Evolutionary conservation across 345 rosid species (phyloP), one percentile per base, ranked within the genome.

Genomic region (Eucalyptus polyanthemos): DNA sequence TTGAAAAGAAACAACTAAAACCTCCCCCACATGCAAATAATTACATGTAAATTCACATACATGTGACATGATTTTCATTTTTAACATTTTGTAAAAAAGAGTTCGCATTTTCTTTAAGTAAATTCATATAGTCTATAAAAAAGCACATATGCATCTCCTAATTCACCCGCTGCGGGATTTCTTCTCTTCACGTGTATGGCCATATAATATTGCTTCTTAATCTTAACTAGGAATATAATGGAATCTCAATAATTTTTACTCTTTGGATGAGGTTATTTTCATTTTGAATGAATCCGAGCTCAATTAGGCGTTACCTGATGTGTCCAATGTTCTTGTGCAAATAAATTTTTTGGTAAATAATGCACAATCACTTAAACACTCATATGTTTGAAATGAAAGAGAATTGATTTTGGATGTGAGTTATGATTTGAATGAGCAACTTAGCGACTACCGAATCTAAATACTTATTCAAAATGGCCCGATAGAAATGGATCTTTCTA

Each of bases 391-490:
- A 53, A 53, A 53, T 19, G 56, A 53, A 53, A 53, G 56, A 53
- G 22, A 53, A 53, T 53, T 53, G 9, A 53, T 53, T 53, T 7
- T 53, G 56, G 56, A 53, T 5, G 2, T 53, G 56, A 53, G 9
- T 21, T 19, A 19, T 0, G 9, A 19, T 53, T 53, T 0, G 56
- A 53, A 53, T 19, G 56, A 53, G 56, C 56, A 53, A 53, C 56
- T 53, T 19, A 53, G 3, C 2, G 0, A 53, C 56, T 8, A 22
- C 1, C 2, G 12, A 21, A 0, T 56, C 11, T 25, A 56, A 22
- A 9, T 2, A 56, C 60, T 56, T 4, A 54, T 54, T 54, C 22
- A 56, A 56, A 56, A 22, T 14, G 60, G 60, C 27, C 27, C 1
- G 5, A 56, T 1, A 56, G 1, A 56, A 56, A 22, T 56, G 22